phyloP scores from a whole-genome alignment of 2,329 filamentous ascomycete species.

The Neurospora crassa region DNA sequence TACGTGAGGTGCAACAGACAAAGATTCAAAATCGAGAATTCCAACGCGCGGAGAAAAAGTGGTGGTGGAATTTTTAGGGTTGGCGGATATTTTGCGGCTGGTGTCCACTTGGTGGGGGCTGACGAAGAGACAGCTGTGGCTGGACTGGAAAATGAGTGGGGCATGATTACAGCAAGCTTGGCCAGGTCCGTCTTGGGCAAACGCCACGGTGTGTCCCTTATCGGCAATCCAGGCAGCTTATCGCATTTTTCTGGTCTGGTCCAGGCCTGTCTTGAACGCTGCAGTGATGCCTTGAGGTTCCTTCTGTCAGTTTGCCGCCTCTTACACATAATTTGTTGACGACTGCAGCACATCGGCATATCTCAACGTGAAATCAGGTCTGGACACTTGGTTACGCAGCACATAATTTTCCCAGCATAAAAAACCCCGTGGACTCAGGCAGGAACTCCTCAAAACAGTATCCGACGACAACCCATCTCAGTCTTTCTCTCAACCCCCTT shows the following conservation, averaged over 20 bases:
- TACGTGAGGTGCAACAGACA: constrained; percentile 31
- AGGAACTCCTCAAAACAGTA: not conserved
- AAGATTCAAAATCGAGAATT: constrained; percentile 18
- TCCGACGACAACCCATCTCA: not conserved
- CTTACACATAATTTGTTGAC: not conserved
- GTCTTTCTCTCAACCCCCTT: not conserved
- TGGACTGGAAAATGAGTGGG: not conserved
- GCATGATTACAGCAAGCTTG: not conserved
- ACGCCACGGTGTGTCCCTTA: not conserved
- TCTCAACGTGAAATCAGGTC: not conserved
- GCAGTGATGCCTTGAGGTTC: not conserved
- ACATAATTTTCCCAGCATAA: not conserved
- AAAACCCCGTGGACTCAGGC: not conserved
- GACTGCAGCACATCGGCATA: not conserved
- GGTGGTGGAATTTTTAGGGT: constrained; percentile 20
- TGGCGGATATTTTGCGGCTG: constrained; percentile 14
- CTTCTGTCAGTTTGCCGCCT: not conserved
- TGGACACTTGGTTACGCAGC: not conserved
- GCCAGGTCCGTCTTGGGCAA: not conserved
- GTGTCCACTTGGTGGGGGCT: not conserved
- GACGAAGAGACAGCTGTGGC: not conserved
- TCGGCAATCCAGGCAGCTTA: not conserved
- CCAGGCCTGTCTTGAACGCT: not conserved
- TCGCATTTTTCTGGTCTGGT: not conserved
- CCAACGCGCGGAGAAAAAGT: constrained; percentile 14